phyloP scores from a whole-genome alignment of 148 eudicot genomes.

The Drosera capensis region DNA sequence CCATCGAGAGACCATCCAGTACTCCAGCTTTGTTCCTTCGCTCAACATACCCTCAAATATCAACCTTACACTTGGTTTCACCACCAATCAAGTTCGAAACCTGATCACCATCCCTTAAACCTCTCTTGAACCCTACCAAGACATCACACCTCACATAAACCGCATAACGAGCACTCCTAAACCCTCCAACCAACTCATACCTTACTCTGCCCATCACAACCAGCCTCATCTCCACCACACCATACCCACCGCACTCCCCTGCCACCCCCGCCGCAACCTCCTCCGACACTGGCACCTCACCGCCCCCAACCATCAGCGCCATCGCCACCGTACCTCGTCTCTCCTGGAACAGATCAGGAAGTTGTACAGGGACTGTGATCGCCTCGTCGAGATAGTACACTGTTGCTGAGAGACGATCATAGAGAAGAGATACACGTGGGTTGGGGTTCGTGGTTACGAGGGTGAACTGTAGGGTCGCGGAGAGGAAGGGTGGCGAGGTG shows the following conservation, averaged over 20 bases:
- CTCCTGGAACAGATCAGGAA: slow-evolving; percentile 16
- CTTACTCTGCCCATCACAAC: slow-evolving; percentile 48
- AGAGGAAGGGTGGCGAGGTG: slow-evolving; percentile 24
- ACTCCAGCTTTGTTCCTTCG: too few species aligned
- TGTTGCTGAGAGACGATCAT: slow-evolving; percentile 43
- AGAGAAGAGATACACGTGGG: slow-evolving; percentile 33
- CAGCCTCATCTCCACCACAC: slow-evolving; percentile 51
- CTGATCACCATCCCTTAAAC: slow-evolving; percentile 24
- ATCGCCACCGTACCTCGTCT: slow-evolving; percentile 14
- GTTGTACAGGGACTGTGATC: slow-evolving; percentile 33
- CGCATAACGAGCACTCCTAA: slow-evolving; percentile 30
- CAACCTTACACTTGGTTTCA: slow-evolving; percentile 37
- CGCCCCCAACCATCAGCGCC: slow-evolving; percentile 21
- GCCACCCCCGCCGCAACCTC: slow-evolving; percentile 21
- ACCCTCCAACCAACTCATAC: slow-evolving; percentile 46
- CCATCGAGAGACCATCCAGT: too few species aligned
- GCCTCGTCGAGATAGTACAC: slow-evolving; percentile 44
- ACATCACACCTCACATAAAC: slow-evolving; percentile 55
- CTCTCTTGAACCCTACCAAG: slow-evolving; percentile 27
- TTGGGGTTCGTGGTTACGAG: slow-evolving; percentile 50
- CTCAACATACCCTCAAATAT: too few species aligned
- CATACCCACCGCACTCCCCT: slow-evolving; percentile 27
- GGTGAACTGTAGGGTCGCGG: slow-evolving; percentile 53
- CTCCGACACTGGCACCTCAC: slow-evolving; percentile 14
- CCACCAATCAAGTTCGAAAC: slow-evolving; percentile 38